Conservation (phyloP, 2,329 filamentous ascomycete species). For the Nothophoma quercina region DNA sequence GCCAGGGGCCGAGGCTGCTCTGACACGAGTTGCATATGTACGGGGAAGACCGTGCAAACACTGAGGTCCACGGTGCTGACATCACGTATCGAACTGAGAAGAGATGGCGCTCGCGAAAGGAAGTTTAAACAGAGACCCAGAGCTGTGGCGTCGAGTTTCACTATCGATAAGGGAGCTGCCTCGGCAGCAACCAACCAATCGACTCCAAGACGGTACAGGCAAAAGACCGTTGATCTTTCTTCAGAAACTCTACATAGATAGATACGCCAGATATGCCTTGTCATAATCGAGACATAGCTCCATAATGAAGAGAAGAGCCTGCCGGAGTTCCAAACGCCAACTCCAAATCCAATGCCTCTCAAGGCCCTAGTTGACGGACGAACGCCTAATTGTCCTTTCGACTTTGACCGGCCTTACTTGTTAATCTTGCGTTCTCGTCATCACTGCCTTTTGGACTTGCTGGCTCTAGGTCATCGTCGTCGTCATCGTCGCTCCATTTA, state of each 20-base stretch:
- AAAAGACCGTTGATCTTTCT: not conserved
- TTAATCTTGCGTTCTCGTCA: slow-evolving; percentile 43
- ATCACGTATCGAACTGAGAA: not conserved
- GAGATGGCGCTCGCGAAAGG: not conserved
- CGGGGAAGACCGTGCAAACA: slow-evolving; percentile 3
- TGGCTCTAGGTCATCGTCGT: slow-evolving; percentile 66
- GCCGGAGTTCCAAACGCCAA: not conserved
- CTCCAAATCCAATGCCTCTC: not conserved
- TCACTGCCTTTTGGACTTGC: slow-evolving; percentile 55
- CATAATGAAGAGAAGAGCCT: not conserved
- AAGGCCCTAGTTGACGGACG: slow-evolving; percentile 12
- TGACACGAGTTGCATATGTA: slow-evolving; percentile 36
- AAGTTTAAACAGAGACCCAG: slow-evolving; percentile 22
- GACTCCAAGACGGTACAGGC: too few species aligned
- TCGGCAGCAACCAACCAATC: slow-evolving; percentile 8
- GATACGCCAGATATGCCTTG: slow-evolving; percentile 6
- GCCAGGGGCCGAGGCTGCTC: slow-evolving; percentile 6
- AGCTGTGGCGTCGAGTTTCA: slow-evolving; percentile 23
- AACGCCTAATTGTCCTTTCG: slow-evolving; percentile 43
- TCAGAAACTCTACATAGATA: not conserved
- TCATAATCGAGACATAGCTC: slow-evolving; percentile 9
- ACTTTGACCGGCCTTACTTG: slow-evolving; percentile 33
- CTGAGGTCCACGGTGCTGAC: not conserved
- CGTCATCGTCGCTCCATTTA: slow-evolving; percentile 79
- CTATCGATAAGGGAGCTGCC: slow-evolving; percentile 15